A percentile compares a stretch with the other conserved stretches of the same genome.
Evolutionary conservation across 1,284 basidiomycete species (phyloP).

Genomic region (Hypsizygus ulmarius): DNA sequence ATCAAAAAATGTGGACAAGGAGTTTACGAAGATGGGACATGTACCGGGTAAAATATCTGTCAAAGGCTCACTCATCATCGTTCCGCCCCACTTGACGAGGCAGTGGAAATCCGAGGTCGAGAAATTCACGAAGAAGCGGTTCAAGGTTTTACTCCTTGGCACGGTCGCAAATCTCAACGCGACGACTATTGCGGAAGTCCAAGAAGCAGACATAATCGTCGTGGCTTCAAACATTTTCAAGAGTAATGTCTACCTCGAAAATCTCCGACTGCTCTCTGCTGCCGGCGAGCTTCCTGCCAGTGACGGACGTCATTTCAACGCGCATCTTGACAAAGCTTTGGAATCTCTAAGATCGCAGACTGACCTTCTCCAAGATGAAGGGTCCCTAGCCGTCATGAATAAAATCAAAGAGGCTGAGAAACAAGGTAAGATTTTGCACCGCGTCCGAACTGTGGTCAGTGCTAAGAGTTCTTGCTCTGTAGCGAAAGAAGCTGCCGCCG

Average conservation of each 20-base stretch:
- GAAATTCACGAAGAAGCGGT: constrained; percentile 73
- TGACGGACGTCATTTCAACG: constrained; percentile 88
- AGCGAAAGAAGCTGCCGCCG: constrained; percentile 48
- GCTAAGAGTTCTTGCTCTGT: constrained; percentile 13
- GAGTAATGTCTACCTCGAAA: constrained; percentile 73
- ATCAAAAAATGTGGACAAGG: constrained; percentile 52
- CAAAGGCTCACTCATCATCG: constrained; percentile 82
- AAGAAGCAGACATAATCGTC: constrained; percentile 85
- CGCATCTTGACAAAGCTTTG: constrained; percentile 66
- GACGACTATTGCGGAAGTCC: constrained; percentile 72
- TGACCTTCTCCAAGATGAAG: constrained; percentile 61
- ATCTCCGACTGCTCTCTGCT: constrained; percentile 69
- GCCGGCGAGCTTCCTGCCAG: constrained; percentile 60
- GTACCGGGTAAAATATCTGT: constrained; percentile 68
- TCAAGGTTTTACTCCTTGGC: constrained; percentile 70
- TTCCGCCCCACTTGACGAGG: constrained; percentile 85
- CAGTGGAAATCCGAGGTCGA: constrained; percentile 89
- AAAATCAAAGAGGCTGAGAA: constrained; percentile 61
- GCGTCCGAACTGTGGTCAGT: not conserved
- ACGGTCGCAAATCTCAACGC: constrained; percentile 74
- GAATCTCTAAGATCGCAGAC: constrained; percentile 63
- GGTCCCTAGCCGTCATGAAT: constrained; percentile 56
- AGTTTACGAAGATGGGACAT: constrained; percentile 50
- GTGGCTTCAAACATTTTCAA: constrained; percentile 86
- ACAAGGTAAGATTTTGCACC: constrained; percentile 44